Base-by-base conservation (phyloP, 805 yeast genomes). In the Yamadazyma sp. region DNA sequence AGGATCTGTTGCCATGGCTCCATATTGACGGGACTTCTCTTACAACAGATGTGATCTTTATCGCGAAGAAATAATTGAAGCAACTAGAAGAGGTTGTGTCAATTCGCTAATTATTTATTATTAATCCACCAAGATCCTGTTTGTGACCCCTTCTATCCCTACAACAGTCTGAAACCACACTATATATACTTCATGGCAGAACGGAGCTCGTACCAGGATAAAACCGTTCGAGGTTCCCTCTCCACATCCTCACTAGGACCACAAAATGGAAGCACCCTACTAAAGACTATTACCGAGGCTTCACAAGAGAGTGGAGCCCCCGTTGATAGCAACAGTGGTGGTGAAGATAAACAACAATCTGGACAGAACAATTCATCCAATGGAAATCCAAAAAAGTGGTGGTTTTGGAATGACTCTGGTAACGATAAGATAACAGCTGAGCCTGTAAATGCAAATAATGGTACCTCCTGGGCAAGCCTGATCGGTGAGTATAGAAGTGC, bases 1-100 rank as follows among this genome's bases (percentile, higher is more conserved):
- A 57, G 42, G 4, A 64, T 49, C 15, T 54, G 57, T 7, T 51
- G 52, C 19, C 35, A 44, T 63, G 64, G 55, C 20, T 38, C 31
- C 8, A 4, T n/a, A n/a, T n/a, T n/a, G n/a, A n/a, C n/a, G n/a
- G n/a, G n/a, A n/a, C n/a, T n/a, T n/a, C n/a, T n/a, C n/a, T n/a
- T n/a, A n/a, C n/a, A n/a, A n/a, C 24, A 13, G 5, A 14, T 27
- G 10, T 27, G 9, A 7, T 14, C 16, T 10, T 27, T 27, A 27
- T 27, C n/a, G n/a, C n/a, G n/a, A n/a, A n/a, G n/a, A n/a, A n/a
- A n/a, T n/a, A n/a, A n/a, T n/a, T n/a, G n/a, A n/a, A n/a, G n/a
- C n/a, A n/a, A n/a, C n/a, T n/a, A n/a, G n/a, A n/a, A n/a, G n/a
- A n/a, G n/a, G n/a, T n/a, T n/a, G n/a, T n/a, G n/a, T n/a, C n/a